phyloP scores from a whole-genome alignment of 2,329 filamentous ascomycete species.

The Botrytis pseudocinerea region DNA sequence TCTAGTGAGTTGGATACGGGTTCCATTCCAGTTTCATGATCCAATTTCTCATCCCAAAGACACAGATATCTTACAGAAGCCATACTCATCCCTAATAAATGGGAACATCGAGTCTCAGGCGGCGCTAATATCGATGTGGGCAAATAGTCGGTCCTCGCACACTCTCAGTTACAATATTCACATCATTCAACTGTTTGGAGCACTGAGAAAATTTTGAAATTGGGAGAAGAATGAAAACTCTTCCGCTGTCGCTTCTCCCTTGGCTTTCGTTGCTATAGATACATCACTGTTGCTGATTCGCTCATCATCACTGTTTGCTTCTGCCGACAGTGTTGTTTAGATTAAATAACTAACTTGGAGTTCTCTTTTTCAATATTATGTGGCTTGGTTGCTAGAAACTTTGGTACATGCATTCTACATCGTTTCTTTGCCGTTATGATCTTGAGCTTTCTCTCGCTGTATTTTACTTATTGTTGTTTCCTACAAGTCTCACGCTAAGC shows the following conservation, averaged over 20 bases:
- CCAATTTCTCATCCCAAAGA: too few relatives aligned
- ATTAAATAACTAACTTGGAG: background rate
- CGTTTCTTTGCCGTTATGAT: background rate
- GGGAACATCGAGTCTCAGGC: background rate
- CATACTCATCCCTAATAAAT: background rate
- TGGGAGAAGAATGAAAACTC: background rate
- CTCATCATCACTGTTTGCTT: background rate
- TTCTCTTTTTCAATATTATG: background rate
- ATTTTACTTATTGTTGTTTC: background rate
- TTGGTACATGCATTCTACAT: background rate
- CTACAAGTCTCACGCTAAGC: background rate
- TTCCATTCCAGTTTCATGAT: background rate
- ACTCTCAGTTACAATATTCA: background rate
- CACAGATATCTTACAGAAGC: background rate
- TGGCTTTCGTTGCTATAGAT: background rate
- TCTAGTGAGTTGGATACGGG: too few relatives aligned
- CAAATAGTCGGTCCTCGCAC: background rate
- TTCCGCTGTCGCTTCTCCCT: background rate
- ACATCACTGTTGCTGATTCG: background rate
- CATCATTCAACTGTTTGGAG: background rate
- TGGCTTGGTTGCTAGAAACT: background rate
- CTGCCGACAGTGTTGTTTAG: background rate
- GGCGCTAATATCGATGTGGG: background rate
- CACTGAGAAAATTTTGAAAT: background rate
- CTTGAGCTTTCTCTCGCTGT: background rate